Evolutionary conservation across 2,329 filamentous ascomycete genomes (phyloP).

Genomic region (Fusarium tjaetaba): DNA sequence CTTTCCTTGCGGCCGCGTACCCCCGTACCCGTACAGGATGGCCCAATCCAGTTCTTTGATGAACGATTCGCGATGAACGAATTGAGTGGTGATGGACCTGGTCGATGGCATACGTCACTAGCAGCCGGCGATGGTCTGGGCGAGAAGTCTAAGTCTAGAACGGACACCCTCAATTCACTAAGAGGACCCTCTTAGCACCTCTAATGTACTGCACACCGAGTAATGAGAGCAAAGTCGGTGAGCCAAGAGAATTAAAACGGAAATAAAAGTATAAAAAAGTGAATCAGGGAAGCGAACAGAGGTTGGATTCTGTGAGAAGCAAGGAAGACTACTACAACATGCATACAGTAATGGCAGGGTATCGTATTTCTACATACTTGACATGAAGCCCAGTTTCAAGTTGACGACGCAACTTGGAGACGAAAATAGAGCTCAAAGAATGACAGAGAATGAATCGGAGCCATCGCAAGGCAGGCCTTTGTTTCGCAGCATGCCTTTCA

Average conservation of each 20-base stretch:
- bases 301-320: not conserved
- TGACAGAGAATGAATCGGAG: conserved; percentile 7
- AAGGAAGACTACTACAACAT: conserved; percentile 19
- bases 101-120: conserved; percentile 41
- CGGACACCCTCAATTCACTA: conserved; percentile 36
- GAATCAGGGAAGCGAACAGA: conserved; percentile 21
- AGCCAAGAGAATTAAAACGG: conserved; percentile 20
- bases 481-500: conserved; percentile 21
- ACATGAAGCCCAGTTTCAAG: conserved; percentile 5
- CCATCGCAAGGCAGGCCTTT: conserved; percentile 16
- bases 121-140: conserved; percentile 32
- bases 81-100: conserved; percentile 36
- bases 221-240: conserved; percentile 34
- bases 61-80: conserved; percentile 27
- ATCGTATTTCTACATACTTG: conserved; percentile 37
- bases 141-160: conserved; percentile 39
- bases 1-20: conserved; percentile 8
- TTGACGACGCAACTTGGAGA: conserved; percentile 1
- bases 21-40: not conserved
- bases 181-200: conserved; percentile 27
- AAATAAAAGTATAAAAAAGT: conserved; percentile 5
- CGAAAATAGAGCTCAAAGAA: conserved; percentile 30
- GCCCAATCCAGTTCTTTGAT: not conserved
- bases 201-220: conserved; percentile 18
- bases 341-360: conserved; percentile 12